Conservation (phyloP, 164 flowering plant species). For the Taxillus chinensis region DNA sequence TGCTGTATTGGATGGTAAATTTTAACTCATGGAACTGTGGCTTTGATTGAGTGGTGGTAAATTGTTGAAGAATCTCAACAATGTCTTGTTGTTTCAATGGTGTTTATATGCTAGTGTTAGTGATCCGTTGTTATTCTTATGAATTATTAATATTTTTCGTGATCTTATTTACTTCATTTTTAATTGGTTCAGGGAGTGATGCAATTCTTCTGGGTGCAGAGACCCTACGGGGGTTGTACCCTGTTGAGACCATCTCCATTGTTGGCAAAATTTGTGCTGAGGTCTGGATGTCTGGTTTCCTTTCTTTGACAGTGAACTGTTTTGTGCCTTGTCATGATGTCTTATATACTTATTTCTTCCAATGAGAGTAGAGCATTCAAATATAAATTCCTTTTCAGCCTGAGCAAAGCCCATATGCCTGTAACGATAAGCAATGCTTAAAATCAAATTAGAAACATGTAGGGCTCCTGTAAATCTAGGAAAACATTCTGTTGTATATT, state of each 20-base stretch:
- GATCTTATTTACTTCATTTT: not conserved
- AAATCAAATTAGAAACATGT: too few species aligned
- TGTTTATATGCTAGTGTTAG: too few species aligned
- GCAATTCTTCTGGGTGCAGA: constrained; percentile 89
- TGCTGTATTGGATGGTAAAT: constrained; percentile 66
- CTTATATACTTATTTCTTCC: too few species aligned
- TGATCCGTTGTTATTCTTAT: too few species aligned
- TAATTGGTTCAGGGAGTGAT: constrained; percentile 46
- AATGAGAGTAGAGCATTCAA: not conserved
- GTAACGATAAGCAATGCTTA: too few species aligned
- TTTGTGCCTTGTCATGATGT: too few species aligned
- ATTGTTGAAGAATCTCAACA: not conserved
- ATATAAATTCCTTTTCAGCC: too few species aligned
- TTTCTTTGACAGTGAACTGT: too few species aligned
- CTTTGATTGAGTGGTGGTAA: not conserved
- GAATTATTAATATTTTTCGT: not conserved
- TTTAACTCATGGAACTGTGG: not conserved
- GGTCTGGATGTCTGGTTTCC: constrained; percentile 17
- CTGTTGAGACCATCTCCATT: constrained; percentile 61
- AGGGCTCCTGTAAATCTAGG: too few species aligned
- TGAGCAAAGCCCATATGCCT: too few species aligned
- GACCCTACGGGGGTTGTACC: constrained; percentile 66
- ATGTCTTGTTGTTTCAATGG: too few species aligned
- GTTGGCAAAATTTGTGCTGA: constrained; percentile 78
- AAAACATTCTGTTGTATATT: too few species aligned